phyloP scores from a whole-genome alignment of 345 rosid genomes.

The Melastoma malabathricum region DNA sequence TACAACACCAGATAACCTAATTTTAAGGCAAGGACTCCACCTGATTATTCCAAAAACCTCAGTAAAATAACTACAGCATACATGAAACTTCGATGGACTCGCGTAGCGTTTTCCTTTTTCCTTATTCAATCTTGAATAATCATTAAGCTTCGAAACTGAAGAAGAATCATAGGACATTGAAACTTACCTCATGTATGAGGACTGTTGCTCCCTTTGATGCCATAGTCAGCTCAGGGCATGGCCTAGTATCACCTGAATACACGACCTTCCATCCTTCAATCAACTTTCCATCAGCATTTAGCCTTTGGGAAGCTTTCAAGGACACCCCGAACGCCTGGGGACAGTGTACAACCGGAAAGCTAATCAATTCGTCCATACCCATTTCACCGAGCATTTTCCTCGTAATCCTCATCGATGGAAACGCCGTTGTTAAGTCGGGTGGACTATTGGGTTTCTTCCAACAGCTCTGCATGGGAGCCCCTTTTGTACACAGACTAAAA shows the following conservation, averaged over 20 bases:
- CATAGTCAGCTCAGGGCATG: slow-evolving; percentile 58
- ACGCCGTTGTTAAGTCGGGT: slow-evolving; percentile 24
- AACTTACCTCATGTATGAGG: slow-evolving; percentile 81
- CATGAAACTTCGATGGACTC: too few relatives aligned
- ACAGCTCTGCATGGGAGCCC: slow-evolving; percentile 64
- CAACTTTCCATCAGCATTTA: slow-evolving; percentile 42
- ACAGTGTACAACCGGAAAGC: slow-evolving; percentile 93
- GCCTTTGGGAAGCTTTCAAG: slow-evolving; percentile 59
- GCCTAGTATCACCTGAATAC: slow-evolving; percentile 95
- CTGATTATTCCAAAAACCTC: too few relatives aligned
- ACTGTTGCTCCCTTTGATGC: slow-evolving; percentile 72
- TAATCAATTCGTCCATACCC: slow-evolving; percentile 52
- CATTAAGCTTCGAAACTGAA: neutral
- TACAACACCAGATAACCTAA: too few relatives aligned
- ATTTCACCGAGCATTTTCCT: slow-evolving; percentile 46
- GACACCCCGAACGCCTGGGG: slow-evolving; percentile 78
- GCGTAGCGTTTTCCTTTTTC: too few relatives aligned
- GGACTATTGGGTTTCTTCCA: slow-evolving; percentile 44
- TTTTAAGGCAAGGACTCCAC: too few relatives aligned
- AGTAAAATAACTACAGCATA: too few relatives aligned
- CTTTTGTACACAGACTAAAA: slow-evolving; percentile 42
- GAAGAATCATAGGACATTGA: neutral
- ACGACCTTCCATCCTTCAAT: slow-evolving; percentile 94
- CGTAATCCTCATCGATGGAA: slow-evolving; percentile 36
- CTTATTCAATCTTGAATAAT: too few relatives aligned